Evolutionary conservation across 2,329 filamentous ascomycete species (phyloP).

Genomic region (Epichloe hybrida): DNA sequence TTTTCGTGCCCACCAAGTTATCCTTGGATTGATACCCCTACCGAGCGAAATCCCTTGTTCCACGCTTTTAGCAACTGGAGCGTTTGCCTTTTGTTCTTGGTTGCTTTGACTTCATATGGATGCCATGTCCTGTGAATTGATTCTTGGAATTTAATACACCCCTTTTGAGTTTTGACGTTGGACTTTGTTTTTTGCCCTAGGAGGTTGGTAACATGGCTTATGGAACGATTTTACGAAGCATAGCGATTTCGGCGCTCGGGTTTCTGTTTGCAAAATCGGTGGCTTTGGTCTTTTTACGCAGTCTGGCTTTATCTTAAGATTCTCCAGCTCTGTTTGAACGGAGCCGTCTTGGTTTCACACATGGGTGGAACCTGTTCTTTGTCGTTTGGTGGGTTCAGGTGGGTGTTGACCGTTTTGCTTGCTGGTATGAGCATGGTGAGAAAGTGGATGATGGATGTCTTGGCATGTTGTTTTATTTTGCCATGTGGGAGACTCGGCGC

Average conservation of each 20-base stretch:
- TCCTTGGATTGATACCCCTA: conserved; percentile 3
- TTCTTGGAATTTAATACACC: neutral
- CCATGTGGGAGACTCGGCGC: neutral
- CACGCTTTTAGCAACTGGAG: neutral
- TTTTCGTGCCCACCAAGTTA: neutral
- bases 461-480: neutral
- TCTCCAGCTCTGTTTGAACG: neutral
- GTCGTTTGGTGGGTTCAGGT: neutral
- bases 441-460: neutral
- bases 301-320: neutral
- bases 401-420: too few relatives aligned
- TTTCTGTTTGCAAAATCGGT: neutral
- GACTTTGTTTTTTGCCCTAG: conserved; percentile 3
- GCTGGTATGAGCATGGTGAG: neutral
- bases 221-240: conserved; percentile 20
- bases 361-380: neutral
- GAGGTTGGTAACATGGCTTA: conserved; percentile 9
- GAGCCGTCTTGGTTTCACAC: neutral
- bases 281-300: neutral
- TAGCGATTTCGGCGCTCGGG: conserved; percentile 27
- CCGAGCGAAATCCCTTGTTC: neutral
- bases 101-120: neutral
- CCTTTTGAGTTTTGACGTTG: neutral
- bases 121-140: neutral
- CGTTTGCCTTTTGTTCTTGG: neutral